A percentile compares a stretch with the other conserved stretches of the same genome.
These are phyloP conservation scores for Senna tora DNA, from an alignment of 306 rosid species.

Conservation along the genomic window DNA sequence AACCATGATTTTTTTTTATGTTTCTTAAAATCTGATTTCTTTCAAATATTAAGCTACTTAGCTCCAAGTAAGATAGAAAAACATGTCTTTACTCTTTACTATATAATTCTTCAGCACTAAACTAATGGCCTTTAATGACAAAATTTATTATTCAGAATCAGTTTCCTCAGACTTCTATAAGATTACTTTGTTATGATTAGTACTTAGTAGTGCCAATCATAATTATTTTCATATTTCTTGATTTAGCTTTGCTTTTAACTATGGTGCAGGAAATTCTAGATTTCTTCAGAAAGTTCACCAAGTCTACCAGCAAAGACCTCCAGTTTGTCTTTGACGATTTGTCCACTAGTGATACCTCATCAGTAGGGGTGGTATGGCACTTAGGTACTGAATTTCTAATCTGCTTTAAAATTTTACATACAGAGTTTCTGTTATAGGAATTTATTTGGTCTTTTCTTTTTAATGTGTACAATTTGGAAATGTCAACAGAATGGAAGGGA, in stretches of 20 bases:
- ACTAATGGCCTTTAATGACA: background rate
- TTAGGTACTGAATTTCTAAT: constrained; percentile 52
- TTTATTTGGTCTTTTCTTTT: background rate
- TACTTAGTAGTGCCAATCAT: background rate
- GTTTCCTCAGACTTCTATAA: background rate
- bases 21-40: background rate
- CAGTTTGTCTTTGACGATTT: constrained; percentile 84
- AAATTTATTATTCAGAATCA: background rate
- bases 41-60: background rate
- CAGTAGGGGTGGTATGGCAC: constrained; percentile 93
- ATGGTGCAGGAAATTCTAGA: constrained; percentile 69
- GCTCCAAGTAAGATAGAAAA: background rate
- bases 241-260: constrained; percentile 13
- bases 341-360: constrained; percentile 67
- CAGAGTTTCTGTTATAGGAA: background rate
- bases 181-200: background rate
- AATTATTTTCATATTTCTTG: background rate
- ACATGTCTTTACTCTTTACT: no score
- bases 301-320: constrained; percentile 63
- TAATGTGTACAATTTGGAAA: constrained; percentile 23
- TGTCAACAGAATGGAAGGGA: constrained; percentile 75
- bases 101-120: background rate
- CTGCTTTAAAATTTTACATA: background rate
- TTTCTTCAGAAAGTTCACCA: constrained; percentile 71
- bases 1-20: background rate